A percentile compares a stretch with the other conserved stretches of the same genome.
These are phyloP conservation scores for Chalciporus sp. DNA, from an alignment of 1,284 basidiomycete species.

Conservation along the genomic window DNA sequence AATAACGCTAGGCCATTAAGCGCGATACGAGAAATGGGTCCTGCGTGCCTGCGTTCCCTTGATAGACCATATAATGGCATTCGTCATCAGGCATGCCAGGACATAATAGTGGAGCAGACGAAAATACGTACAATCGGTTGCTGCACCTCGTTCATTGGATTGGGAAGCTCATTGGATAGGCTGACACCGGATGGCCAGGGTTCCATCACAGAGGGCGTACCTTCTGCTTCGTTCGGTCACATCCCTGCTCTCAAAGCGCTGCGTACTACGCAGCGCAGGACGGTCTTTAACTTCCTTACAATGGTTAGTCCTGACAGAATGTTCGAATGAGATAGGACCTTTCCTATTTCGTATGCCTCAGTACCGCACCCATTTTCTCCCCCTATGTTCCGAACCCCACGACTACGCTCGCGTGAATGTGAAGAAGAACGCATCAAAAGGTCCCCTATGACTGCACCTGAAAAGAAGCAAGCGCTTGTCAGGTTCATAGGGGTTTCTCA, in stretches of 20 bases:
- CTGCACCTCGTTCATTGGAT: slow-evolving; percentile 14
- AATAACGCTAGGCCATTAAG: slow-evolving; percentile 9
- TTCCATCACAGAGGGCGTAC: slow-evolving; percentile 6
- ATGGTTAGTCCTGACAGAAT: slow-evolving; percentile 1
- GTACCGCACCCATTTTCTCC: slow-evolving; percentile 4
- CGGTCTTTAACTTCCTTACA: slow-evolving; percentile 2
- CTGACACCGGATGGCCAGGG: slow-evolving; percentile 12
- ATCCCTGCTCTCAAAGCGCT: neutral
- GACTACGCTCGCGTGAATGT: slow-evolving; percentile 6
- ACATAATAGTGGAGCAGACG: slow-evolving; percentile 25
- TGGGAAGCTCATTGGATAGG: slow-evolving; percentile 16
- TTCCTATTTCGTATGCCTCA: slow-evolving; percentile 1
- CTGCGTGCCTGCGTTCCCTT: slow-evolving; percentile 13
- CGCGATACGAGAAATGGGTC: slow-evolving; percentile 13
- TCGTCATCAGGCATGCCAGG: slow-evolving; percentile 10
- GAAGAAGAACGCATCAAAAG: slow-evolving; percentile 9
- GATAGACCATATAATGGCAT: slow-evolving; percentile 18
- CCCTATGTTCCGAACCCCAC: slow-evolving; percentile 1
- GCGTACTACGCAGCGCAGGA: too few relatives aligned
- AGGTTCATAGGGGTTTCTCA: slow-evolving; percentile 11
- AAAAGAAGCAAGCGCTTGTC: slow-evolving; percentile 1
- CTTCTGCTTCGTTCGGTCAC: slow-evolving; percentile 1
- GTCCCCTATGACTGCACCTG: slow-evolving; percentile 1
- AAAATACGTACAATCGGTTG: slow-evolving; percentile 27
- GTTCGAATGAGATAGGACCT: slow-evolving; percentile 5